Evolutionary conservation across 495 filamentous ascomycete genomes (phyloP), one percentile per base, ranked within the genome.

Genomic region (Sabuloglossum arenarium): DNA sequence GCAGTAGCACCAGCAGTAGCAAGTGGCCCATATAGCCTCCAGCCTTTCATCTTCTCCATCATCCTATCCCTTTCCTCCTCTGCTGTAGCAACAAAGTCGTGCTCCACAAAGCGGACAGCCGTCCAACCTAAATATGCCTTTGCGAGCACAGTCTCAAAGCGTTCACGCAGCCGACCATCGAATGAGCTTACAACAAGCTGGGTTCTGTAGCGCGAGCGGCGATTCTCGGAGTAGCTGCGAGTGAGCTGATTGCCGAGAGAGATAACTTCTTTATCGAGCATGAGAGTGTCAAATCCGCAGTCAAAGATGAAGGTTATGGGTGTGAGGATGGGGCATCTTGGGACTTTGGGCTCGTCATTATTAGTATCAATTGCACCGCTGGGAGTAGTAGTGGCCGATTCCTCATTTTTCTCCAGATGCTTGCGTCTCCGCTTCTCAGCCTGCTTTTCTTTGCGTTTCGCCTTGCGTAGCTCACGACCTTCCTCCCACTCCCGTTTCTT

Each of bases 201-300:
- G 1, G 79, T 70, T 31, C 79, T 78, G 62, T 74, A 86, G 9
- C 63, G 65, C 9, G 82, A 72, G 49, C 74, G 77, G 43, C 73
- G 76, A 65, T 94, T 95, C 61, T 93, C 84, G 3, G 89, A 88
- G 70, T 99, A 97, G 60, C 75, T 80, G 23, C 93, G 73, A 1
- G 86, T 91, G 55, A 99, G 67, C 67, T 99, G 91, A 27, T 76
- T 75, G 1, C 75, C 78, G 10, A 98, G 74, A 2, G 88, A 95
- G 8, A 84, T 79, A 19, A 86, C 71, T 64, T 99, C 93, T 54
- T 82, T 79, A 0, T 84, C 79, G 28, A 69, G 71, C 91, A 99
- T 99, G 62, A 90, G 71, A 11, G 84, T 75, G 60, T 99, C 87
- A 60, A 90, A 99, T 59, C 84, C 80, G 66, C 93, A 97, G 66